A percentile compares a stretch with the other conserved stretches of the same genome.
Conservation (phyloP, 305 asterid species). For the Coffea humblotiana region DNA sequence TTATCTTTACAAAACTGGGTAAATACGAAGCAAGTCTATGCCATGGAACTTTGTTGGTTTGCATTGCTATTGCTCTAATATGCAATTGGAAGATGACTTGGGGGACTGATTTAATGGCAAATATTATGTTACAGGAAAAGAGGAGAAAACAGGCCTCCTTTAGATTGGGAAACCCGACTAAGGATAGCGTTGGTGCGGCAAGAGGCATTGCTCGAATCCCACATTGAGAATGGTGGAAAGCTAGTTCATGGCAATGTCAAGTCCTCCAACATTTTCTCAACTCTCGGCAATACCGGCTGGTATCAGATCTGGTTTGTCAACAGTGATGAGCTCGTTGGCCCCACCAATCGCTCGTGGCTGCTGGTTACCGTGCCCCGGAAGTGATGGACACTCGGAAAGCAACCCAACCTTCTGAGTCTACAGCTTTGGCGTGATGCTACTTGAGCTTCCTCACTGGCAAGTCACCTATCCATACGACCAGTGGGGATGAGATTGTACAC, state of each 20-base stretch:
- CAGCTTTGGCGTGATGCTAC: slow-evolving; percentile 79
- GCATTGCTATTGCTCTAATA: neutral
- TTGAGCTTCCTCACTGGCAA: slow-evolving; percentile 86
- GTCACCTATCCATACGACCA: slow-evolving; percentile 62
- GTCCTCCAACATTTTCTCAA: slow-evolving; percentile 80
- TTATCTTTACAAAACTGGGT: neutral
- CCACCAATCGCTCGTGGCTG: slow-evolving; percentile 81
- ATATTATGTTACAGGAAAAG: slow-evolving; percentile 50
- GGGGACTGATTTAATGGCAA: too few species aligned
- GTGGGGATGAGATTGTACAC: slow-evolving; percentile 74
- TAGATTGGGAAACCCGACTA: slow-evolving; percentile 76
- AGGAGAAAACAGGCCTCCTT: slow-evolving; percentile 49
- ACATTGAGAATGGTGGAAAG: slow-evolving; percentile 61
- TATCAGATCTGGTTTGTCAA: slow-evolving; percentile 75
- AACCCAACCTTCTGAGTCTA: slow-evolving; percentile 77
- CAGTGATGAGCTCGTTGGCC: slow-evolving; percentile 65
- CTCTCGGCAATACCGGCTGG: slow-evolving; percentile 52
- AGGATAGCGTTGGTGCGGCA: slow-evolving; percentile 78
- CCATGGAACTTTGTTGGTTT: neutral
- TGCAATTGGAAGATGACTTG: neutral
- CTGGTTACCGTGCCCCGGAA: slow-evolving; percentile 92
- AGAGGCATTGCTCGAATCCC: slow-evolving; percentile 84
- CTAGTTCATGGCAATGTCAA: slow-evolving; percentile 83
- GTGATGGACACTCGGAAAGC: slow-evolving; percentile 73
- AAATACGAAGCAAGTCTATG: neutral